These are phyloP conservation scores for Lenwebbia sp. DNA, from an alignment of 345 rosid genomes.

Conservation along the genomic window DNA sequence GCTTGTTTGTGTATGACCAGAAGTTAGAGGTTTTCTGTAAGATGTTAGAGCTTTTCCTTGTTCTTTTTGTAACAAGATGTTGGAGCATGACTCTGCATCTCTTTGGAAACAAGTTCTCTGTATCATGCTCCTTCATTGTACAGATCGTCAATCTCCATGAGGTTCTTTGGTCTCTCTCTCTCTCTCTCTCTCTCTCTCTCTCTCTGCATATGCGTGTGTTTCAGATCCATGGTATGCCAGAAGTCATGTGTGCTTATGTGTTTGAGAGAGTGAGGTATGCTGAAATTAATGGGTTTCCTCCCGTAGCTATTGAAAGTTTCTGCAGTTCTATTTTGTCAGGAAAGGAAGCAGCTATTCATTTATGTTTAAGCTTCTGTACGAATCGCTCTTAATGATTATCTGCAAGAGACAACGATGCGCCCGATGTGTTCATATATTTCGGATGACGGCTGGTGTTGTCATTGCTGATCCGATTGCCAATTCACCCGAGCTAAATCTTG, in stretches of 20 bases:
- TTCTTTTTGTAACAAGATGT: not conserved
- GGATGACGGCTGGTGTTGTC: not conserved
- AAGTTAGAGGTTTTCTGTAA: not conserved
- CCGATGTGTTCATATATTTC: not conserved
- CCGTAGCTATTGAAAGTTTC: not conserved
- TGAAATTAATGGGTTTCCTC: not conserved
- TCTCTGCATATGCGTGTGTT: fast-evolving
- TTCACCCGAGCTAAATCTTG: not conserved
- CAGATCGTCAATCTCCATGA: not conserved
- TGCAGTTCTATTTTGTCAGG: not conserved
- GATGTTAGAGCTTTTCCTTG: not conserved
- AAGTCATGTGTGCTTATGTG: not conserved
- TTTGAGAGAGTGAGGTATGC: not conserved
- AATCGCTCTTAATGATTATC: not conserved
- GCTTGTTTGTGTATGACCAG: not conserved
- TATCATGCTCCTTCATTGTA: not conserved
- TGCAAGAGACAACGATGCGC: not conserved
- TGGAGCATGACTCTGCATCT: not conserved
- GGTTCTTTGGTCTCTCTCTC: not conserved
- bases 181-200: not conserved
- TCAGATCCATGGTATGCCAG: not conserved
- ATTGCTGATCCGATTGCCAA: not conserved
- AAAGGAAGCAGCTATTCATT: not conserved
- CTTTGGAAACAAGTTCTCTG: not conserved
- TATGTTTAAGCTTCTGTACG: not conserved